Base-by-base conservation (phyloP, 1,139 yeast species). In the Geotrichum fermentans region DNA sequence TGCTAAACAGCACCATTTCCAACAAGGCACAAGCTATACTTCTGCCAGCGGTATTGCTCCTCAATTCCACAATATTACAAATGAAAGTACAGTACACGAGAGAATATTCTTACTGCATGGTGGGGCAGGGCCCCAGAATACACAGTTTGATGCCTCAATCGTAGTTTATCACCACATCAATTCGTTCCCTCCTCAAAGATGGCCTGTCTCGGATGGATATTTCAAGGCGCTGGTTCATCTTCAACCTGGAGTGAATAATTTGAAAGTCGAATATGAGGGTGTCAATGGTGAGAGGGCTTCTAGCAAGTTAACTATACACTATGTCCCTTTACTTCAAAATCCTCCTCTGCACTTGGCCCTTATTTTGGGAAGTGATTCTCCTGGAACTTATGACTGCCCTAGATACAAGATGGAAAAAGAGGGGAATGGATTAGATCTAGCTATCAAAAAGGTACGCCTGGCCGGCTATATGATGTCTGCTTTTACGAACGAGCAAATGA, bases 381-480 rank as follows among this genome's bases (percentile, higher is more conserved):
- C 80, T 4, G 79, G 80, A 7, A 56, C 67, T 7, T 90, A 79
- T 63, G 97, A 92, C 61, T 79, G 89, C 60, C 94, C 95, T 1
- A 62, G 66, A 3, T 73, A 79, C 50, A 78, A 79, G 55, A 56
- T 66, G 22, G 65, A 69, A 36, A 66, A 74, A 36, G 95, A 87
- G 58, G 82, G 81, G 1, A 82, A 88, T 54, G 78, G 74, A n/a
- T 62, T 90, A 21, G 83, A 82, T 16, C 67, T 81, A n/a, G 97
- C 97, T 0, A 70, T 87, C 20, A 73, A 73, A 56, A 89, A 87
- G 63, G 65, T 92, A 56, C 79, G 95, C 58, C 78, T 88, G 53
- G 97, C 90, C 6, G 96, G 87, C 3, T 74, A 96, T 59, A 65
- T 92, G 65, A 88, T 89, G 96, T 90, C 88, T 60, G 96, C 97